Evolutionary conservation across 495 filamentous ascomycete genomes (phyloP).

Genomic region (Tuber microsphaerosporum): DNA sequence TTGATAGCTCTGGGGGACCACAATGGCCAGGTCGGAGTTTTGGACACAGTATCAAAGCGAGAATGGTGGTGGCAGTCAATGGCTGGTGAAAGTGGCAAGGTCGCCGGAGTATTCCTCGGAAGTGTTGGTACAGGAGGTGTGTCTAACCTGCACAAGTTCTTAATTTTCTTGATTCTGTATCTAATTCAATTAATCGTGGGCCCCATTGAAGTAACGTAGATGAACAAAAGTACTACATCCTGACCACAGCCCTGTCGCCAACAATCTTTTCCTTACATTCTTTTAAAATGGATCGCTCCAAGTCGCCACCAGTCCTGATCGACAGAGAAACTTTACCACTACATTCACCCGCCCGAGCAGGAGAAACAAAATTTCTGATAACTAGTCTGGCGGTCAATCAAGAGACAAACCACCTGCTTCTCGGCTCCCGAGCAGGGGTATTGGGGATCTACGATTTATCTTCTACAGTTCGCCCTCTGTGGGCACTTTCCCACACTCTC

Average conservation of each 20-base stretch:
- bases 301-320: not conserved
- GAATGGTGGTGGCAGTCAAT: slow-evolving; percentile 25
- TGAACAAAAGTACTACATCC: slow-evolving; percentile 29
- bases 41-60: slow-evolving; percentile 10
- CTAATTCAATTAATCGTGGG: slow-evolving; percentile 13
- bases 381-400: slow-evolving; percentile 44
- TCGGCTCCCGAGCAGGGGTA: slow-evolving; percentile 62
- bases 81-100: slow-evolving; percentile 26
- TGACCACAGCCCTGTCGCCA: slow-evolving; percentile 30
- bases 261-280: slow-evolving; percentile 21
- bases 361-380: slow-evolving; percentile 42
- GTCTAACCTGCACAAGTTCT: slow-evolving; percentile 4
- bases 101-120: slow-evolving; percentile 30
- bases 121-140: slow-evolving; percentile 23
- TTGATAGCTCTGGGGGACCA: slow-evolving; percentile 30
- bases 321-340: not conserved
- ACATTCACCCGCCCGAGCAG: slow-evolving; percentile 9
- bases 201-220: not conserved
- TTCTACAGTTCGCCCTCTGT: slow-evolving; percentile 4
- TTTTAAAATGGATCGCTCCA: slow-evolving; percentile 3
- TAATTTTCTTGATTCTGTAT: slow-evolving; percentile 10
- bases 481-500: slow-evolving; percentile 35
- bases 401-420: slow-evolving; percentile 46
- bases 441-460: slow-evolving; percentile 51
- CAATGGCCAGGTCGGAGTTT: slow-evolving; percentile 23